These are phyloP conservation scores for Globisporangium abappressorium DNA, from an alignment of 352 stramenopile genomes.

Conservation along the genomic window DNA sequence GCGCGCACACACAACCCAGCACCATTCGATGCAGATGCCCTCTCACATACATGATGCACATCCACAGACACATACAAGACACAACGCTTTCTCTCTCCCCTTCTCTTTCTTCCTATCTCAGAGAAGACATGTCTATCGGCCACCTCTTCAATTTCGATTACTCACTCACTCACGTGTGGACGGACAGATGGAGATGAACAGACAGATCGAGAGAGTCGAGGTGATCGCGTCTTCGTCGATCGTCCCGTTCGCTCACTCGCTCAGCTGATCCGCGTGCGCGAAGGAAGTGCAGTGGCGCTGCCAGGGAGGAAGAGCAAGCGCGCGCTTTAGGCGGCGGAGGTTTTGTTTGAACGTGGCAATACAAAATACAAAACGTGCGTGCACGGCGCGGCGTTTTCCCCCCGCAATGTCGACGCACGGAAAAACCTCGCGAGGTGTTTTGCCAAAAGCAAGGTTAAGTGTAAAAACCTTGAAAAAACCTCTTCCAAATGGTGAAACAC, in stretches of 20 bases:
- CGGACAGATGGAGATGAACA: not conserved
- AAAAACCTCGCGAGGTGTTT: too few relatives aligned
- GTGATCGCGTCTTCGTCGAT: not conserved
- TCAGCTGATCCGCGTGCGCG: slow-evolving; percentile 1
- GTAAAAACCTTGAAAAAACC: not conserved
- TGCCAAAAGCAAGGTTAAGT: not conserved
- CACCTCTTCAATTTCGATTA: not conserved
- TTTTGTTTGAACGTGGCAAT: slow-evolving; percentile 13
- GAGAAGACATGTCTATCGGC: not conserved
- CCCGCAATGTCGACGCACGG: not conserved
- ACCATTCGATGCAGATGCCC: not conserved
- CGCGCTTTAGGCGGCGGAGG: slow-evolving; percentile 11
- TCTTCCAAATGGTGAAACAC: too few relatives aligned
- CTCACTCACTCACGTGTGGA: not conserved
- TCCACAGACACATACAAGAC: not conserved
- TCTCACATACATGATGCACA: not conserved
- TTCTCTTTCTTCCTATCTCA: not conserved
- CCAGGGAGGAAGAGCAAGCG: not conserved
- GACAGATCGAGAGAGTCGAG: not conserved
- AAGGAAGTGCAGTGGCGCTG: slow-evolving; percentile 5
- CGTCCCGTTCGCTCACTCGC: slow-evolving; percentile 1
- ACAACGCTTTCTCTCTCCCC: not conserved
- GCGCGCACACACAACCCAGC: not conserved
- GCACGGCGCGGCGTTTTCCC: slow-evolving; percentile 1
- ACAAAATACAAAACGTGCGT: slow-evolving; percentile 10